phyloP scores from a whole-genome alignment of 1,284 basidiomycete genomes.

The Neonothopanus nambi region DNA sequence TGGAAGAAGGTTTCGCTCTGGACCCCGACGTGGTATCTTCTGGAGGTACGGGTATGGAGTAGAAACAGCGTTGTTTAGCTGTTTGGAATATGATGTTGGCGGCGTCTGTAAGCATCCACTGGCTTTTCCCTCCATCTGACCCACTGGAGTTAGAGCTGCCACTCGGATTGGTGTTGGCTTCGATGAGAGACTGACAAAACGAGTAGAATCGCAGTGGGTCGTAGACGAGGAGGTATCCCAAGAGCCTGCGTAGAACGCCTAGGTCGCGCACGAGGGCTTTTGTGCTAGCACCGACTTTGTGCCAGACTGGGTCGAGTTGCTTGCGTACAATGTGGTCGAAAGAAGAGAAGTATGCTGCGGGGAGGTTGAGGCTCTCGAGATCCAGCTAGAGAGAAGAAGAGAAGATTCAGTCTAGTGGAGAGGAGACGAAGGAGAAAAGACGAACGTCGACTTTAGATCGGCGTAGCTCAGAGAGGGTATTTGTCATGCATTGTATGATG shows the following conservation, averaged over 20 bases:
- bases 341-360: slow-evolving; percentile 92
- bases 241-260: slow-evolving; percentile 80
- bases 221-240: slow-evolving; percentile 87
- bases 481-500: slow-evolving; percentile 94
- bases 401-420: not conserved
- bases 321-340: slow-evolving; percentile 91
- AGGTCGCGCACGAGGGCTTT: slow-evolving; percentile 92
- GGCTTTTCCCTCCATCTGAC: slow-evolving; percentile 19
- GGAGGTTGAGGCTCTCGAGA: slow-evolving; percentile 89
- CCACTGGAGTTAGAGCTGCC: slow-evolving; percentile 45
- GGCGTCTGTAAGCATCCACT: slow-evolving; percentile 88
- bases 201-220: slow-evolving; percentile 90
- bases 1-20: not conserved
- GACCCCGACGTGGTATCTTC: slow-evolving; percentile 2
- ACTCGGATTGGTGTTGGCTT: slow-evolving; percentile 48
- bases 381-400: slow-evolving; percentile 65
- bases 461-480: slow-evolving; percentile 89
- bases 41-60: slow-evolving; percentile 40
- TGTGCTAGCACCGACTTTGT: slow-evolving; percentile 90
- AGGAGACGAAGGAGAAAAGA: slow-evolving; percentile 29
- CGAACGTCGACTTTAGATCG: slow-evolving; percentile 81
- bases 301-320: slow-evolving; percentile 94
- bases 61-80: slow-evolving; percentile 82
- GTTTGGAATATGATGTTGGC: slow-evolving; percentile 76
- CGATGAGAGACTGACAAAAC: slow-evolving; percentile 90